A percentile compares a stretch with the other conserved stretches of the same genome.
These are phyloP conservation scores for Salvia sclarea DNA, from an alignment of 305 asterid genomes.

Conservation along the genomic window DNA sequence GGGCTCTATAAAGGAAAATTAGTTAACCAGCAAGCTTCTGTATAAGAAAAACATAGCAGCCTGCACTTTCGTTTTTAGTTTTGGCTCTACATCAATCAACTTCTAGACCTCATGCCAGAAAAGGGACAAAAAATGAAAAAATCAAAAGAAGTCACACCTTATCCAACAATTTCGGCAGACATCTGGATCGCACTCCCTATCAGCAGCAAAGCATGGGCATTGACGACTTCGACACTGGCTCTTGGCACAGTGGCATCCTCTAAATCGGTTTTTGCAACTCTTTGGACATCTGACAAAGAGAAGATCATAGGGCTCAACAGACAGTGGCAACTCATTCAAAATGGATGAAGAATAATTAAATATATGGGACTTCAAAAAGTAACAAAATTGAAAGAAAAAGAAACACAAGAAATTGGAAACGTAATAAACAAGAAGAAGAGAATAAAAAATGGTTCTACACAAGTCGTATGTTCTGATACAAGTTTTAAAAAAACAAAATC, in stretches of 20 bases:
- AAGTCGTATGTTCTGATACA: slow-evolving; percentile 13
- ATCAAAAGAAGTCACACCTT: slow-evolving; percentile 54
- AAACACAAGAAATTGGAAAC: neutral
- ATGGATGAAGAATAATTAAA: slow-evolving; percentile 16
- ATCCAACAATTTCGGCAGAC: slow-evolving; percentile 98
- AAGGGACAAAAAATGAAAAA: slow-evolving; percentile 16
- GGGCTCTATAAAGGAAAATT: neutral
- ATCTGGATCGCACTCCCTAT: slow-evolving; percentile 96
- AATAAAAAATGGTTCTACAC: neutral
- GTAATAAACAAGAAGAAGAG: slow-evolving; percentile 19
- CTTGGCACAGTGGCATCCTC: slow-evolving; percentile 98
- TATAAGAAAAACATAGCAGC: neutral
- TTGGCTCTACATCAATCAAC: slow-evolving; percentile 12
- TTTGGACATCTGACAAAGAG: slow-evolving; percentile 72
- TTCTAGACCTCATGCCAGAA: slow-evolving; percentile 29
- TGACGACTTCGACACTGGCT: slow-evolving; percentile 99
- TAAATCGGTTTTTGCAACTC: slow-evolving; percentile 90
- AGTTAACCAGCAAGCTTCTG: slow-evolving; percentile 16
- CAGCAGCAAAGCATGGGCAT: slow-evolving; percentile 98
- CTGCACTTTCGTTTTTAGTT: neutral
- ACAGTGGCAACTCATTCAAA: slow-evolving; percentile 21
- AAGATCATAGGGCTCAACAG: slow-evolving; percentile 26
- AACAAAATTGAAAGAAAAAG: neutral
- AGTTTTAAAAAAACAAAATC: neutral
- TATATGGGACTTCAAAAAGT: neutral